Evolutionary conservation across 768 basidiomycete genomes (phyloP).

Genomic region (Pisolithus marmoratus): DNA sequence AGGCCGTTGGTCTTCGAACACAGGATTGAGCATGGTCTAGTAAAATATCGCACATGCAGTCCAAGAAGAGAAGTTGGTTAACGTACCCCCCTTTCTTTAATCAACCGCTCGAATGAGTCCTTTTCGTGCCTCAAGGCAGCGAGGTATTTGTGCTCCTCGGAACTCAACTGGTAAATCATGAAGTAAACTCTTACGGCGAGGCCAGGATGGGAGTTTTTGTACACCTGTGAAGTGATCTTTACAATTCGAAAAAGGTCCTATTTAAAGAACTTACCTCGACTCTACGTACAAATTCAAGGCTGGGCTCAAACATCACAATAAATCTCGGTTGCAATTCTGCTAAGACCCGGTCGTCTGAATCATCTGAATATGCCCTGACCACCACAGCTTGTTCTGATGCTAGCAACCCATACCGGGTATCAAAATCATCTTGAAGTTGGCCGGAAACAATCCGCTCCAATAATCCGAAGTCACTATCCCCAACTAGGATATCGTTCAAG

Average conservation of each 20-base stretch:
- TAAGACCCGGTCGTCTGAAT: conserved; percentile 85
- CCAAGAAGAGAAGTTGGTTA: background rate
- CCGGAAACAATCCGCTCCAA: conserved; percentile 22
- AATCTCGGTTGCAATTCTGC: conserved; percentile 86
- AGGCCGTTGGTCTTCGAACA: conserved; percentile 55
- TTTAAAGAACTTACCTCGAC: conserved; percentile 62
- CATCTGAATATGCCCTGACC: conserved; percentile 84
- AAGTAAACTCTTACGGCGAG: conserved; percentile 88
- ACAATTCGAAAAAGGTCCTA: background rate
- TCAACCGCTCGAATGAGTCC: conserved; percentile 87
- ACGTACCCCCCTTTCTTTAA: conserved; percentile 86
- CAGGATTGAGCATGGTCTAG: conserved; percentile 86
- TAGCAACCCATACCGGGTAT: conserved; percentile 75
- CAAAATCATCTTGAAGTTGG: conserved; percentile 53
- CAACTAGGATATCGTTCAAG: conserved; percentile 9
- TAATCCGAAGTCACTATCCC: conserved; percentile 18
- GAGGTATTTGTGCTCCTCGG: conserved; percentile 94
- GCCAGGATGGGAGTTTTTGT: conserved; percentile 78
- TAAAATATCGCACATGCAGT: background rate
- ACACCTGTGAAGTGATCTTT: conserved; percentile 50
- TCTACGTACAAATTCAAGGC: conserved; percentile 85
- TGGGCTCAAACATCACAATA: conserved; percentile 94
- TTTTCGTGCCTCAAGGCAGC: conserved; percentile 87
- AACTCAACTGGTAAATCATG: conserved; percentile 89
- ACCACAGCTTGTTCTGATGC: conserved; percentile 75